phyloP scores from a whole-genome alignment of 2,329 filamentous ascomycete species.

The Cryphonectria nitschkei region DNA sequence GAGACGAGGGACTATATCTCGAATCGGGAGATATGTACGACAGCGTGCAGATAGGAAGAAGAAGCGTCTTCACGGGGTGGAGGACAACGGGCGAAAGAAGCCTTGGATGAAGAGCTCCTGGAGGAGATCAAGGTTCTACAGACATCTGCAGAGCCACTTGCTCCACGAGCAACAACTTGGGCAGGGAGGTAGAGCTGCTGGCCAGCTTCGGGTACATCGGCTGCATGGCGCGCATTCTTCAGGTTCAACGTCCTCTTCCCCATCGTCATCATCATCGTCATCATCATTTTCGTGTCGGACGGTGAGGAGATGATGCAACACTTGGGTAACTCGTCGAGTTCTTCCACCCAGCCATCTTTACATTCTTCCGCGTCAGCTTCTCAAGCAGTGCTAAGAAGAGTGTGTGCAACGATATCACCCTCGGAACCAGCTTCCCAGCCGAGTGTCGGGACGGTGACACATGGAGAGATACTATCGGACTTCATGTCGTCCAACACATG shows the following conservation, averaged over 20 bases:
- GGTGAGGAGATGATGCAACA: not conserved
- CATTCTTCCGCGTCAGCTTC: conserved; percentile 5
- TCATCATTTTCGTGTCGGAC: not conserved
- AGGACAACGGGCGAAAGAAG: not conserved
- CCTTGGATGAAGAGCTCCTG: not conserved
- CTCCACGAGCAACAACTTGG: not conserved
- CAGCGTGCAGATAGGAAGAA: not conserved
- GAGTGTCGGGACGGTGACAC: no score
- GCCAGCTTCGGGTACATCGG: not conserved
- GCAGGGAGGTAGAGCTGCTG: conserved; percentile 10
- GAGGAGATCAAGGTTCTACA: conserved; percentile 10
- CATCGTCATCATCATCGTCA: not conserved
- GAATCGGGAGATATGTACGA: not conserved
- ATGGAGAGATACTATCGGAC: not conserved
- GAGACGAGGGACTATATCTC: not conserved
- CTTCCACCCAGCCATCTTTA: conserved; percentile 2
- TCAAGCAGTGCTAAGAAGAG: not conserved
- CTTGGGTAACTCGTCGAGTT: not conserved
- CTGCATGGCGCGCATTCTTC: not conserved
- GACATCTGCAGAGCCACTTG: conserved; percentile 13
- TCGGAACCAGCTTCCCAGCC: not conserved
- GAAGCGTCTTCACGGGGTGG: not conserved
- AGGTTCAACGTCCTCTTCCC: not conserved
- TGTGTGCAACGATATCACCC: not conserved
- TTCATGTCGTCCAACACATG: not conserved